Percentiles rank a stretch among this genome's conserved stretches.
Conservation (phyloP, 2,329 filamentous ascomycete species). For the Sporothrix globosa region DNA sequence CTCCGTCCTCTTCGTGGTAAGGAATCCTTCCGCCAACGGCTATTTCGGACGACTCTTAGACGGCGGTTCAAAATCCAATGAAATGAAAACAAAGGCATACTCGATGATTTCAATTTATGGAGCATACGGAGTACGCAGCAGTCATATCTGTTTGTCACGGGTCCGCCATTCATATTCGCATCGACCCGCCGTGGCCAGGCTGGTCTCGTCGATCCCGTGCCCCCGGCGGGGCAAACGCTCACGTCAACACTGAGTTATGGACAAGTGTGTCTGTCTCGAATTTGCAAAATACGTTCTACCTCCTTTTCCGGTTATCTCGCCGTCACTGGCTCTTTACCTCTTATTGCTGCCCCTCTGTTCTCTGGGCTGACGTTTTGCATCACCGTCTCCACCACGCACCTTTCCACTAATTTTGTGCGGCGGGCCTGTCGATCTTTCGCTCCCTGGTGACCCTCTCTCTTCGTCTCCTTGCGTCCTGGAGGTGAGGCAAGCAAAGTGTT, state of each 20-base stretch:
- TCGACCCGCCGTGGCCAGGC: slow-evolving; percentile 1
- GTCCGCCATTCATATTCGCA: neutral
- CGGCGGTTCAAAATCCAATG: neutral
- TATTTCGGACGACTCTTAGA: neutral
- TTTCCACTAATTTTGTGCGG: slow-evolving; percentile 15
- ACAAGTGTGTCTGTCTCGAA: neutral
- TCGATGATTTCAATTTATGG: neutral
- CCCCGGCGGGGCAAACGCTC: slow-evolving; percentile 3
- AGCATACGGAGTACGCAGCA: neutral
- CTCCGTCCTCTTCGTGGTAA: slow-evolving; percentile 1
- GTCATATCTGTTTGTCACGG: neutral
- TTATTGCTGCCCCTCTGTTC: neutral
- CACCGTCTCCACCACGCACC: slow-evolving; percentile 1
- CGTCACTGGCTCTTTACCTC: neutral
- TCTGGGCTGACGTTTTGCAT: slow-evolving; percentile 6
- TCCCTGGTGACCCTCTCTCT: slow-evolving; percentile 14
- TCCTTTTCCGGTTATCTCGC: neutral
- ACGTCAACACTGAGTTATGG: neutral
- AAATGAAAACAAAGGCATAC: neutral
- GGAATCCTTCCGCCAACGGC: neutral
- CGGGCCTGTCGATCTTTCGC: slow-evolving; percentile 25
- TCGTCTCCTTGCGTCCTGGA: neutral
- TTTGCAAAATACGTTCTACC: neutral
- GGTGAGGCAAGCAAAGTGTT: neutral
- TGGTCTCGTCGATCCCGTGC: neutral